Evolutionary conservation across 192 early-diverging fungal genomes (phyloP), one percentile per base, ranked within the genome.

Genomic region (Dissophora ornata): DNA sequence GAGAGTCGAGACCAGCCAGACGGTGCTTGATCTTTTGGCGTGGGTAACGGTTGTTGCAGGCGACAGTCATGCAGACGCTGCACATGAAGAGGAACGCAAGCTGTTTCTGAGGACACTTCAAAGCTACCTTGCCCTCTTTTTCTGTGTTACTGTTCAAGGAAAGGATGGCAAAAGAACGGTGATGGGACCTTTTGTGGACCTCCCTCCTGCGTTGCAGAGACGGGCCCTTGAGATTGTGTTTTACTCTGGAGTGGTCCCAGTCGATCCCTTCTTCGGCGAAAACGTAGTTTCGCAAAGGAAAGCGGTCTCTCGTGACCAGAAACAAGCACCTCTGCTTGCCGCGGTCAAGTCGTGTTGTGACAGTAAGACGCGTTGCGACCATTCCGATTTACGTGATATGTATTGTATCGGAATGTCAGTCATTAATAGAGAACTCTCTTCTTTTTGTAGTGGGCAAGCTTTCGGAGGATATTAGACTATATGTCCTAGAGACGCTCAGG

Each of bases 151-250:
- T 12, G 53, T 77, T 19, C 42, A 44, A 2, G 51, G 36, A 18
- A 75, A 60, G 45, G 63, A 49, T n/a, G 47, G 38, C 18, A 67
- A 54, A 25, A 30, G 82, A 22, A 70, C 77, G 1, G 40, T 85
- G 18, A 71, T 74, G 66, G 84, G 84, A 29, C 84, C 84, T 0
- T 83, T 83, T 60, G 62, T 80, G 2, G 57, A 53, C 0, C 28
- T 85, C 25, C 81, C 84, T 2, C 46, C 53, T n/a, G 67, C 62
- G 21, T 61, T 82, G 11, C 84, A 85, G 60, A 69, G 69, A 34
- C 60, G 79, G 9, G 84, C 82, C 19, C 52, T 85, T 53, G 82
- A 85, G 67, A 82, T 83, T 63, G 77, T 85, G 10, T 71, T 62
- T 49, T 85, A 82, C 61, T 55, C 65, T 0, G 73, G 65, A 0